Base-by-base conservation (phyloP, 352 stramenopile species). In the Phytophthora meadii region DNA sequence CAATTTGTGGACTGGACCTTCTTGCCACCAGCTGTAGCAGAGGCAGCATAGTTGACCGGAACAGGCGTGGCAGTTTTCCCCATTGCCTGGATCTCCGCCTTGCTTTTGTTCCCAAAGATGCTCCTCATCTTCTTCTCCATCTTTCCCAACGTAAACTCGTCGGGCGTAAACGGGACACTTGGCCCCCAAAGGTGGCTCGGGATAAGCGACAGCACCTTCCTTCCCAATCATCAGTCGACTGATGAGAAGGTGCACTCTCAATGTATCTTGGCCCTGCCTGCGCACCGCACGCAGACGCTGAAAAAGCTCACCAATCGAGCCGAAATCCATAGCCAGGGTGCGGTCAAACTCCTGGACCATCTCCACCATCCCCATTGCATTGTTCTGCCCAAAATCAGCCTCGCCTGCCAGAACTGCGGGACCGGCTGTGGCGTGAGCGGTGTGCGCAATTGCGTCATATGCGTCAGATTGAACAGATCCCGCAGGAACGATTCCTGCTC, bases 401-500 rank as follows among this genome's bases (percentile, higher is more conserved):
- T 37, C 44, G 19, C 34, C 22, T 22, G 44, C 15, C 24, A 36
- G 11, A 50, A 50, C 24, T 11, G 11, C 19, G 44, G 32, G 12
- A 54, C 42, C 1, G 54, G 22, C 54, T 62, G 54, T 3, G 44
- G 40, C 54, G 30, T 30, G 7, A 54, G 32, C 19, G 42, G 42
- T 4, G 30, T 54, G 19, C 42, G 54, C 22, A 54, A 4, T 15
- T 65, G 56, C 32, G 7, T 50, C 46, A 57, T 40, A 32, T 40
- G 19, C 19, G 19, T 19, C 19, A 19, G 19, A 19, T 19, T 19
- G 19, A 19, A 19, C 34, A 64, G 14, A 11, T 51, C 55, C n/a
- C 36, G 22, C 7, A 64, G 25, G 27, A 45, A 65, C 15, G 46
- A 57, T 25, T 57, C 47, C n/a, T 65, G 46, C 17, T 65, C 36